Percentiles rank a stretch among this genome's conserved stretches.
Conservation (phyloP, 2,329 filamentous ascomycete genomes). For the Pseudogymnoascus sp. region DNA sequence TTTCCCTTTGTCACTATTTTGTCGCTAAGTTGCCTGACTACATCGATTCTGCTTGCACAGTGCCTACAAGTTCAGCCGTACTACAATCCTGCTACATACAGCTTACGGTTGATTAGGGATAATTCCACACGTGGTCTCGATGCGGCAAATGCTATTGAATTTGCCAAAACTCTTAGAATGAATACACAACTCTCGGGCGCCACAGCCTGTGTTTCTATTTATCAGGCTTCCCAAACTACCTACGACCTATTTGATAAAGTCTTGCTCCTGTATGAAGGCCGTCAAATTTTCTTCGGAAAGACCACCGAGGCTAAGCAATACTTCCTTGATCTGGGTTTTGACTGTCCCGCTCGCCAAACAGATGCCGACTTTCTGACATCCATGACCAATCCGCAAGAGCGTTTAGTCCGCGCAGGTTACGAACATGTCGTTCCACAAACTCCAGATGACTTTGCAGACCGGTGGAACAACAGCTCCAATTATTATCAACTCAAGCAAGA, state of each 20-base stretch:
- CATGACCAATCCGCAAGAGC: constrained; percentile 55
- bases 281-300: constrained; percentile 68
- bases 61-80: not conserved
- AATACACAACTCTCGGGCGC: constrained; percentile 54
- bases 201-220: constrained; percentile 59
- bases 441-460: constrained; percentile 54
- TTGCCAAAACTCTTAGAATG: constrained; percentile 56
- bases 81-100: constrained; percentile 18
- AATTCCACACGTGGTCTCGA: constrained; percentile 69
- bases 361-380: constrained; percentile 63
- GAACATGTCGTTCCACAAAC: constrained; percentile 56
- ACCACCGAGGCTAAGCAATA: constrained; percentile 50
- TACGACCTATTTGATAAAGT: constrained; percentile 70
- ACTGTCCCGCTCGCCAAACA: constrained; percentile 57
- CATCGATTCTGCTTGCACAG: not conserved
- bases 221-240: constrained; percentile 60
- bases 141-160: constrained; percentile 63
- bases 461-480: constrained; percentile 36
- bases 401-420: constrained; percentile 46
- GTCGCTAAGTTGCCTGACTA: not conserved
- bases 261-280: constrained; percentile 65
- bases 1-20: not conserved
- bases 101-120: constrained; percentile 40
- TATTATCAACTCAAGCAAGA: constrained; percentile 39
- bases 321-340: constrained; percentile 61